Base-by-base conservation (phyloP, 2,329 filamentous ascomycete genomes). In the Neonectria punicea region DNA sequence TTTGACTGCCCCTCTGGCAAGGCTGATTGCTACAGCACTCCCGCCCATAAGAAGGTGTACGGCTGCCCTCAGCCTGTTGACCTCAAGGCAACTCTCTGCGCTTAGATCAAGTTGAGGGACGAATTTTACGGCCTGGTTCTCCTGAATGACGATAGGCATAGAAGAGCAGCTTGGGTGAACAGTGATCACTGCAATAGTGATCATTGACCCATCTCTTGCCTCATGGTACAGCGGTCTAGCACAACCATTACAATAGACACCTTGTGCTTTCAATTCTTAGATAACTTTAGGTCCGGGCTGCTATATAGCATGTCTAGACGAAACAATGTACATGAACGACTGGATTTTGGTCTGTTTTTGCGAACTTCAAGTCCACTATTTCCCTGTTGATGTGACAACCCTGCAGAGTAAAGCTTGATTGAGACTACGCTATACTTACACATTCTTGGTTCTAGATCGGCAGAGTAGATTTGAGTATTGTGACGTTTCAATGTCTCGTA, bases 31-130 rank as follows among this genome's bases (percentile, higher is more conserved):
- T 83, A 83, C 74, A 82, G 80, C 74, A 78, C 74, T 0, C 77
- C 78, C 7, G 70, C 63, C 5, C 51, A 64, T 46, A 80, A 80
- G 76, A 82, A 76, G 69, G 79, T 82, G 9, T 79, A 77, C 60
- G 77, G 78, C 59, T 82, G 81, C 76, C 80, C 80, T 3, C 71
- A 77, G 68, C 81, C 81, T 9, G 78, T 81, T 32, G 74, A 78
- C 53, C 67, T 83, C 44, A 75, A 76, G 39, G 73, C 76, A 18
- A 65, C 61, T 13, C 60, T 79, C 57, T 79, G 77, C 46, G 63
- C 70, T 18, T 43, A 43, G 9, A 43, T 43, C 10, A 16, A 20
- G 39, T 20, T 43, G 39, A 43, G 39, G 39, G 39, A 16, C 14
- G 2, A 16, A 39, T n/a, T 14, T 39, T n/a, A n/a, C 14, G 36